phyloP scores from a whole-genome alignment of 768 basidiomycete genomes.

The Termitomyces sp. region DNA sequence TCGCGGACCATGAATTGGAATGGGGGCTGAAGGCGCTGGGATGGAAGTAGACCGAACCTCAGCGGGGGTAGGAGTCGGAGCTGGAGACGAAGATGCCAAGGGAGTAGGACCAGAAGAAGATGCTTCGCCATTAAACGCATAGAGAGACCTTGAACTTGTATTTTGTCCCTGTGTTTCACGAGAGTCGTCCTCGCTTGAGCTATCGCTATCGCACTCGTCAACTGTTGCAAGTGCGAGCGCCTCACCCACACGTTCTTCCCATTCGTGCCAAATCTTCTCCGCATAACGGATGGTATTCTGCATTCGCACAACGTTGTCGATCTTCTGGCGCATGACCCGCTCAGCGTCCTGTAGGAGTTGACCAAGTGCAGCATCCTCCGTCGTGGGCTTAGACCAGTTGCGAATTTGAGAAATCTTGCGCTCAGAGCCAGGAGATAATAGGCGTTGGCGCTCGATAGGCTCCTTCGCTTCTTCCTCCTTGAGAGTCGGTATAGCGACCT shows the following conservation, averaged over 20 bases:
- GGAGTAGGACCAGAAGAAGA: conserved; percentile 68
- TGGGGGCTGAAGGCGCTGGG: conserved; percentile 23
- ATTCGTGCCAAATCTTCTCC: conserved; percentile 96
- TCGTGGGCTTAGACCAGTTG: conserved; percentile 82
- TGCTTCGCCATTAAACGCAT: conserved; percentile 45
- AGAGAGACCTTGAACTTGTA: conserved; percentile 65
- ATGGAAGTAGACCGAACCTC: conserved; percentile 25
- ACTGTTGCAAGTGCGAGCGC: conserved; percentile 55
- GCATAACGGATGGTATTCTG: conserved; percentile 96
- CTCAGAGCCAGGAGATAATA: conserved; percentile 88
- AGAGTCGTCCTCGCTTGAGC: conserved; percentile 35
- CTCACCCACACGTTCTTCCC: conserved; percentile 85
- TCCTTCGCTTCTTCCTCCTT: conserved; percentile 91
- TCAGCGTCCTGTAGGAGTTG: conserved; percentile 87
- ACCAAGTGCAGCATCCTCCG: conserved; percentile 80
- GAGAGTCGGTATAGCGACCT: conserved; percentile 83
- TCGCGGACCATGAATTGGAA: conserved; percentile 30
- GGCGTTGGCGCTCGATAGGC: conserved; percentile 87
- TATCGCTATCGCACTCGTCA: conserved; percentile 45
- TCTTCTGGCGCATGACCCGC: conserved; percentile 87
- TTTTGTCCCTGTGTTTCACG: conserved; percentile 33
- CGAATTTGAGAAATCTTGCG: conserved; percentile 79
- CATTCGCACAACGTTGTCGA: conserved; percentile 92
- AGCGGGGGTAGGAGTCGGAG: conserved; percentile 25
- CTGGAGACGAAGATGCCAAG: conserved; percentile 53